Evolutionary conservation across 371 early-diverging fungal species (phyloP), one percentile per base, ranked within the genome.

Genomic region (Mucor mucedo): DNA sequence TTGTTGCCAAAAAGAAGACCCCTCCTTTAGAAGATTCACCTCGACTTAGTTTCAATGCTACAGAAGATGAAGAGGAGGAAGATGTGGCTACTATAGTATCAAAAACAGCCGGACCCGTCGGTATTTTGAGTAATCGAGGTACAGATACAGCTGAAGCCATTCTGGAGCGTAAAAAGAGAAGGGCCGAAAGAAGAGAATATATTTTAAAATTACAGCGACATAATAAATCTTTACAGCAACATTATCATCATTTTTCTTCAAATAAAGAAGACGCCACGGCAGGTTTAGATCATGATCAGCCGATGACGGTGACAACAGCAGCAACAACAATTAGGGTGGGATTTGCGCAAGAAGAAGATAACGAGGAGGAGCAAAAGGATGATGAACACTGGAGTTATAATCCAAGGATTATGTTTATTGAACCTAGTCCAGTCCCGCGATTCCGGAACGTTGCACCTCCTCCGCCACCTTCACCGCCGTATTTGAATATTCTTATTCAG

Each of bases 401-500:
- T 16, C 73, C 70, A 41, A 63, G 78, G 52, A 78, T 80, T n/a
- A 74, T 73, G 44, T 80, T 80, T 73, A 60, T 73, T 27, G 76
- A 75, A 55, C 71, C 78, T 5, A 78, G 78, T 58, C 81, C 81
- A 42, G 77, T 80, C 21, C 81, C 81, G 50, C 66, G 78, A 38
- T 78, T 79, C 49, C 80, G 80, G 39, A 79, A 79, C 55, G 75
- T 59, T 32, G 69, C 77, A 28, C 79, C 79, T 10, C 73, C 75
- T 3, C 76, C 79, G n/a, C 80, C 80, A 2, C 71, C 80, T 21
- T 76, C 80, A 9, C 80, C 80, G 14, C 75, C 73, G 8, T 79
- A 75, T 42, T 42, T 79, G 33, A 63, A 68, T 28, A 70, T 79
- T 5, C 11, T 67, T 27, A 60, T 72, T 28, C 60, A 67, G 47